Conservation (phyloP, 768 basidiomycete species). For the Auriculariales sp. region DNA sequence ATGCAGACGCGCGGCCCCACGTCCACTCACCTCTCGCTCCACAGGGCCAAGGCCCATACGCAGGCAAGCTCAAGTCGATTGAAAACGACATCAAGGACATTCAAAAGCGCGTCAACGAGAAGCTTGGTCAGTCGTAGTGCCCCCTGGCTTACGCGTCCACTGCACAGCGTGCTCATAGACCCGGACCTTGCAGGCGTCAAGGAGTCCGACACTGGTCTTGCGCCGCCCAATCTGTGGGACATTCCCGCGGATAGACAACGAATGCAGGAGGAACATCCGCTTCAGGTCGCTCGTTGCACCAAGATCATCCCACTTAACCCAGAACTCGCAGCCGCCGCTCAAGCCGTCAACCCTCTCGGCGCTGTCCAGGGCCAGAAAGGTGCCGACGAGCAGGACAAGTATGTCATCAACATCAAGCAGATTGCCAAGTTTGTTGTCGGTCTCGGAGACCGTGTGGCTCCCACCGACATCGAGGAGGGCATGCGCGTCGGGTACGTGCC, state of each 20-base stretch:
- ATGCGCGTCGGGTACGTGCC: constrained; percentile 92
- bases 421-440: constrained; percentile 99
- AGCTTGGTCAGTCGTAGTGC: constrained; percentile 51
- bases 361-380: constrained; percentile 82
- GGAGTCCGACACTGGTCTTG: constrained; percentile 95
- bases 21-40: constrained; percentile 5
- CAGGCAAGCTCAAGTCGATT: constrained; percentile 69
- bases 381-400: constrained; percentile 97
- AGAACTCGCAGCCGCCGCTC: constrained; percentile 61
- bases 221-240: constrained; percentile 96
- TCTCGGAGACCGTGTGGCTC: constrained; percentile 87
- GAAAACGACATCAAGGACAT: constrained; percentile 91
- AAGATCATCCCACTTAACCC: constrained; percentile 87
- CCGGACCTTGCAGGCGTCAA: constrained; percentile 53
- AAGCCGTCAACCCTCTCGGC: constrained; percentile 62
- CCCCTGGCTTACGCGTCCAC: background rate
- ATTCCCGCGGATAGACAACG: constrained; percentile 82
- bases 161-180: constrained; percentile 1
- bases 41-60: constrained; percentile 99
- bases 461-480: constrained; percentile 99
- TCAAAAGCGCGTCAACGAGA: constrained; percentile 95
- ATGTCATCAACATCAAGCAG: constrained; percentile 99
- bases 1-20: background rate
- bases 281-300: constrained; percentile 96
- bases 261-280: constrained; percentile 82